A percentile compares a stretch with the other conserved stretches of the same genome.
Conservation (phyloP, 1,139 yeast genomes). For the Pichia sp. region DNA sequence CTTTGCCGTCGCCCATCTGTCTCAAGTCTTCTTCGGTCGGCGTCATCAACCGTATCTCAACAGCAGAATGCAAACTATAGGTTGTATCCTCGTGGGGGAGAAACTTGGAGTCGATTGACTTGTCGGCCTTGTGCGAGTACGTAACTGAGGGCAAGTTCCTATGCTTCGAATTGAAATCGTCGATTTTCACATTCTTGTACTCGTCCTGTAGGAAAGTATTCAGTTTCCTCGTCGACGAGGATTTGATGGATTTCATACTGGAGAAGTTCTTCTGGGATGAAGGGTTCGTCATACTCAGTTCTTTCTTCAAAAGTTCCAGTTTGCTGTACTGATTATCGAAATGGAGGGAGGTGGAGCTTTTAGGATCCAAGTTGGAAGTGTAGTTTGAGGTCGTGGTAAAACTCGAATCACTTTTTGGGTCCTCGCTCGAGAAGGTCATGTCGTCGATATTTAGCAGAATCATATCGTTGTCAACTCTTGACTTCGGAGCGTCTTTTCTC, state of each 20-base stretch:
- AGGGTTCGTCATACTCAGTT: slow-evolving; percentile 8
- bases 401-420: slow-evolving; percentile 1
- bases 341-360: neutral
- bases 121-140: slow-evolving; percentile 20
- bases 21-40: slow-evolving; percentile 25
- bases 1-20: slow-evolving; percentile 17
- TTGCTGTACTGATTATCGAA: slow-evolving; percentile 8
- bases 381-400: neutral
- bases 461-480: slow-evolving; percentile 11
- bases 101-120: slow-evolving; percentile 25
- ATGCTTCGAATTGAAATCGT: slow-evolving; percentile 17
- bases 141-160: slow-evolving; percentile 10
- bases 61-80: slow-evolving; percentile 32
- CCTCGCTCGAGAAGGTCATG: slow-evolving; percentile 4
- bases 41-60: slow-evolving; percentile 27
- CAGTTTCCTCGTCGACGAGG: slow-evolving; percentile 31
- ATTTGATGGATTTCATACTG: slow-evolving; percentile 20
- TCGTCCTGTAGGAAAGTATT: slow-evolving; percentile 23
- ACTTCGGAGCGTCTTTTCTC: neutral
- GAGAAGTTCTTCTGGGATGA: slow-evolving; percentile 7
- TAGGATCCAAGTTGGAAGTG: slow-evolving; percentile 10
- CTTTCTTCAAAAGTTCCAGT: slow-evolving; percentile 18
- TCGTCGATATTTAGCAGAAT: slow-evolving; percentile 11
- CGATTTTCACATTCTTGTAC: slow-evolving; percentile 13
- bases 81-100: slow-evolving; percentile 24